Percentiles rank a stretch among this genome's conserved stretches.
Evolutionary conservation across 73 alveolate genomes (phyloP).

Genomic region (Paramecium biaurelia): DNA sequence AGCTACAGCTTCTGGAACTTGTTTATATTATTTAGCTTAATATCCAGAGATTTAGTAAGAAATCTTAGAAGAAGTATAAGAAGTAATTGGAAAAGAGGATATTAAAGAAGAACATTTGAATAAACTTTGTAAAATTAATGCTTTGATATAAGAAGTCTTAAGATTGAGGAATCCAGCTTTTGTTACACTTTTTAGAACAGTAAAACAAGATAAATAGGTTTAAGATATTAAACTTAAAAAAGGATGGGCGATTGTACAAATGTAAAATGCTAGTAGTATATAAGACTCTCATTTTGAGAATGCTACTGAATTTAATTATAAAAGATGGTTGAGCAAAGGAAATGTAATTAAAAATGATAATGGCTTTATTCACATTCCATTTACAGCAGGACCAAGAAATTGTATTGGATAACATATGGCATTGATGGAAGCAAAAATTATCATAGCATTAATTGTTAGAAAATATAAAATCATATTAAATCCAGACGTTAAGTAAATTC

Average conservation of each 20-base stretch:
- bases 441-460: not conserved
- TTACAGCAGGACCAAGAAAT: slow-evolving; percentile 33
- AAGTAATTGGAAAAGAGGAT: not conserved
- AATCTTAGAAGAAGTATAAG: not conserved
- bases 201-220: not conserved
- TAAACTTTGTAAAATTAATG: not conserved
- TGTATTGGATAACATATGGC: slow-evolving; percentile 57
- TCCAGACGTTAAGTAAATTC: not conserved
- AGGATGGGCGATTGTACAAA: not conserved
- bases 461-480: not conserved
- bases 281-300: not conserved
- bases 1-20: not conserved
- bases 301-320: slow-evolving; percentile 21
- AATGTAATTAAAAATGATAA: not conserved
- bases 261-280: not conserved
- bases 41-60: not conserved
- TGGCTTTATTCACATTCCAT: slow-evolving; percentile 13
- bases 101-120: not conserved
- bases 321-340: slow-evolving; percentile 9
- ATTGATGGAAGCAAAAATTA: not conserved
- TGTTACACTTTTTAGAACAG: not conserved
- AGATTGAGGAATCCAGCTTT: slow-evolving; percentile 30
- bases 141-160: not conserved
- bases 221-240: not conserved
- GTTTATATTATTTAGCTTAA: not conserved